Percentiles rank a stretch among this genome's conserved stretches.
Conservation (phyloP, 2,329 filamentous ascomycete genomes). For the Fusarium sp. region DNA sequence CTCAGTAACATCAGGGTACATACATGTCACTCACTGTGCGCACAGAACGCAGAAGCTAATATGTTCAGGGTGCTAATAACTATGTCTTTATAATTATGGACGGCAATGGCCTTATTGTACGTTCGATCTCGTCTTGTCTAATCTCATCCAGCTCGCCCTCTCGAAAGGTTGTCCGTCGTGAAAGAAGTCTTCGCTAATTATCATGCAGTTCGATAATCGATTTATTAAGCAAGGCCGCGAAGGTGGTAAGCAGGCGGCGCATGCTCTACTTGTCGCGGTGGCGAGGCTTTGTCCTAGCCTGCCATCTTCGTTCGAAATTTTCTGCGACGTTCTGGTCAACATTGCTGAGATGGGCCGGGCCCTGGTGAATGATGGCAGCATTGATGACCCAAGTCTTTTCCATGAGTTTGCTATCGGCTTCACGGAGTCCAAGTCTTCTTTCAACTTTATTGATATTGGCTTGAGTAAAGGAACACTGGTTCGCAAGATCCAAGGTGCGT, state of each 20-base stretch:
- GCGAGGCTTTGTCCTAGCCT: conserved; percentile 54
- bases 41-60: conserved; percentile 28
- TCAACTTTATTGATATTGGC: conserved; percentile 72
- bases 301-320: conserved; percentile 59
- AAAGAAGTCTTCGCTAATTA: background rate
- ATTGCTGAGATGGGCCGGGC: conserved; percentile 58
- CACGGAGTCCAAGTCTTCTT: conserved; percentile 64
- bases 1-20: conserved; percentile 20
- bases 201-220: conserved; percentile 62
- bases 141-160: background rate
- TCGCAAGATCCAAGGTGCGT: conserved; percentile 66
- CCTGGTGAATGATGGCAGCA: conserved; percentile 57
- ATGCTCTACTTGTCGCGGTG: conserved; percentile 58
- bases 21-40: conserved; percentile 9
- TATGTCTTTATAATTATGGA: conserved; percentile 70
- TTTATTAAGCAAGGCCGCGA: conserved; percentile 63
- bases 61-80: conserved; percentile 59
- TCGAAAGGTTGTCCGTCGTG: background rate
- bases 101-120: conserved; percentile 68
- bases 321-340: conserved; percentile 66
- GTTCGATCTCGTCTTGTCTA: conserved; percentile 10
- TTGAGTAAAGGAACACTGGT: conserved; percentile 65
- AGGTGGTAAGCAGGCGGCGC: conserved; percentile 62
- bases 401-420: conserved; percentile 67
- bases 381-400: conserved; percentile 56